A percentile compares a stretch with the other conserved stretches of the same genome.
Evolutionary conservation across 148 eudicot species (phyloP).

Genomic region (Cornus suecica): DNA sequence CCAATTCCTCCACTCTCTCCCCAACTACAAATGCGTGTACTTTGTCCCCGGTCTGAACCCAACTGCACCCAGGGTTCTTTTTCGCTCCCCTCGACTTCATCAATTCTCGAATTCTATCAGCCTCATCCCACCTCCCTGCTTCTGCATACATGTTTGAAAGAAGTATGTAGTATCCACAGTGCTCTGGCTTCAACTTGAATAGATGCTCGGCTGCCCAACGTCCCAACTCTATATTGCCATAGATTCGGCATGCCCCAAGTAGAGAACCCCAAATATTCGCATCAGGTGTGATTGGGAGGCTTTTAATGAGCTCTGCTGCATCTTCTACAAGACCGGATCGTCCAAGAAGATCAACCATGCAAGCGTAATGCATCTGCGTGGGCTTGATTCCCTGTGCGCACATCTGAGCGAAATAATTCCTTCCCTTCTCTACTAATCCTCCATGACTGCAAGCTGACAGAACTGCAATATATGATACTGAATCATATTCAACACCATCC

Average conservation of each 20-base stretch:
- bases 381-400: slow-evolving; percentile 33
- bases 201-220: slow-evolving; percentile 64
- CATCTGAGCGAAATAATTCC: slow-evolving; percentile 57
- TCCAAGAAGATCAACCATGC: slow-evolving; percentile 86
- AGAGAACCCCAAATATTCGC: slow-evolving; percentile 67
- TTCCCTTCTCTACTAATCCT: slow-evolving; percentile 60
- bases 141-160: slow-evolving; percentile 74
- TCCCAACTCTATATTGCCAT: slow-evolving; percentile 66
- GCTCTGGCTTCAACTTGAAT: slow-evolving; percentile 54
- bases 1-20: slow-evolving; percentile 17
- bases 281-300: slow-evolving; percentile 53
- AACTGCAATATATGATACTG: slow-evolving; percentile 65
- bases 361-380: slow-evolving; percentile 55
- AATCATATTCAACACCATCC: slow-evolving; percentile 37
- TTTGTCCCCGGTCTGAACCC: slow-evolving; percentile 42
- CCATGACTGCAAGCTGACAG: slow-evolving; percentile 79
- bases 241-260: slow-evolving; percentile 62
- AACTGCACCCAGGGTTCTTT: slow-evolving; percentile 70
- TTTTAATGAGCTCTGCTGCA: slow-evolving; percentile 45
- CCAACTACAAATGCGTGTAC: slow-evolving; percentile 47
- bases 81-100: slow-evolving; percentile 55
- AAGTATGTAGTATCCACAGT: slow-evolving; percentile 59
- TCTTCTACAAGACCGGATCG: slow-evolving; percentile 69
- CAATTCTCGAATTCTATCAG: slow-evolving; percentile 49
- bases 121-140: slow-evolving; percentile 75